Conservation (phyloP, 2,329 filamentous ascomycete species). For the Hypoxylon sp. region DNA sequence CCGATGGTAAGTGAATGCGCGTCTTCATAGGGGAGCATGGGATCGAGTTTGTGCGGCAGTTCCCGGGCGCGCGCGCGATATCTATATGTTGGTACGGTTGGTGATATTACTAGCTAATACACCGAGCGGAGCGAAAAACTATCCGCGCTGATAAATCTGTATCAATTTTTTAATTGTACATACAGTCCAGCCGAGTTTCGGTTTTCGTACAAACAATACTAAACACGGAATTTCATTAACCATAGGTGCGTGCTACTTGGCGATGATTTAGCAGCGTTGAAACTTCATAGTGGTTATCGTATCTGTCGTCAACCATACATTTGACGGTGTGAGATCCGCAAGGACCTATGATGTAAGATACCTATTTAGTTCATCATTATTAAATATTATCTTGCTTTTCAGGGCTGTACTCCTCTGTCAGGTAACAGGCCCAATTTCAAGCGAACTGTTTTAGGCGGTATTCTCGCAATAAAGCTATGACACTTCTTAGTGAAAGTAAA, state of each 20-base stretch:
- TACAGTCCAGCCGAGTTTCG: not conserved
- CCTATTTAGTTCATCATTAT: not conserved
- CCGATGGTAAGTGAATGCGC: not conserved
- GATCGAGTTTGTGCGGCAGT: not conserved
- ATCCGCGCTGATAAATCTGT: slow-evolving; percentile 19
- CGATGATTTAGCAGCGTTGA: not conserved
- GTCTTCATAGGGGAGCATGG: not conserved
- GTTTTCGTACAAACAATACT: not conserved
- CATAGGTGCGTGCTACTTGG: not conserved
- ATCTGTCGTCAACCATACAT: not conserved
- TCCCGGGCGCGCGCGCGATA: not conserved
- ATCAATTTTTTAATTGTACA: not conserved
- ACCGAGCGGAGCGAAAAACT: slow-evolving; percentile 2
- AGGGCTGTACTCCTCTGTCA: not conserved
- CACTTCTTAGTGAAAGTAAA: no score
- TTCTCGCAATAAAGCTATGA: not conserved
- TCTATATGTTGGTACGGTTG: not conserved
- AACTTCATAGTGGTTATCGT: not conserved
- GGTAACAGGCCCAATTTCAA: not conserved
- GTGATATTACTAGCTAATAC: slow-evolving; percentile 23
- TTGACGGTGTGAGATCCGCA: not conserved
- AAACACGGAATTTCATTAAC: not conserved
- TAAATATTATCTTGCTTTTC: not conserved
- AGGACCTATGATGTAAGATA: not conserved
- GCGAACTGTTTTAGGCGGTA: not conserved